Base-by-base conservation (phyloP, 345 rosid species). In the Pistacia atlantica region DNA sequence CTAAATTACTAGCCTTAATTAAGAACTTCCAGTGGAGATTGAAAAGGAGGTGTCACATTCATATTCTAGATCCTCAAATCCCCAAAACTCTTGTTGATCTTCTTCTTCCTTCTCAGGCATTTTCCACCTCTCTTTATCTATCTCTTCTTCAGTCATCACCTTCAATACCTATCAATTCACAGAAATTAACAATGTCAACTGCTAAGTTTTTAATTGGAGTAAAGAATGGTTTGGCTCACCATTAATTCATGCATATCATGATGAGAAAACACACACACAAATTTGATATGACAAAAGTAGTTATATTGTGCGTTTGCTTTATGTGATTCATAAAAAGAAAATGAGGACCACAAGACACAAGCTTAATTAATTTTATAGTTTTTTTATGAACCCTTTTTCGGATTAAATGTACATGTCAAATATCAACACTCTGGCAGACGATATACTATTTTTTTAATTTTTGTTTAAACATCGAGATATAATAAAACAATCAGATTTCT, bases 41-140 rank as follows among this genome's bases (percentile, higher is more conserved):
- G 94, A 89, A 84, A 80, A 84, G 63, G 92, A 89, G 65, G 71
- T 80, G 78, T 85, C 85, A 76, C 70, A 86, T 59, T 92, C 93
- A 72, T 85, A 83, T 75, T 92, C 99, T 33, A 96, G 85, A 80
- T 96, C 99, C 85, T 93, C 97, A 76, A 89, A 93, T 11, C 97
- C 97, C 97, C 93, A 93, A 73, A 93, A 86, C 63, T 92, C 93
- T 80, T 88, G 91, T 18, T 87, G 87, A 48, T 86, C 90, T 79
- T 93, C 91, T 74, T 87, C 90, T 71, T 87, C 98, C 66, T 25
- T 25, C 0, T 87, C 93, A 79, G 92, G 88, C 95, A 91, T 90
- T 80, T 84, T 88, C 99, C 99, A 96, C 77, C 80, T 89, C 77
- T 91, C 98, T 45, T 81, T 77, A 37, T 89, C 92, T 42, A 81